Percentiles rank a stretch among this genome's conserved stretches.
Evolutionary conservation across 768 basidiomycete genomes (phyloP).

Genomic region (Dentipellis fragilis): DNA sequence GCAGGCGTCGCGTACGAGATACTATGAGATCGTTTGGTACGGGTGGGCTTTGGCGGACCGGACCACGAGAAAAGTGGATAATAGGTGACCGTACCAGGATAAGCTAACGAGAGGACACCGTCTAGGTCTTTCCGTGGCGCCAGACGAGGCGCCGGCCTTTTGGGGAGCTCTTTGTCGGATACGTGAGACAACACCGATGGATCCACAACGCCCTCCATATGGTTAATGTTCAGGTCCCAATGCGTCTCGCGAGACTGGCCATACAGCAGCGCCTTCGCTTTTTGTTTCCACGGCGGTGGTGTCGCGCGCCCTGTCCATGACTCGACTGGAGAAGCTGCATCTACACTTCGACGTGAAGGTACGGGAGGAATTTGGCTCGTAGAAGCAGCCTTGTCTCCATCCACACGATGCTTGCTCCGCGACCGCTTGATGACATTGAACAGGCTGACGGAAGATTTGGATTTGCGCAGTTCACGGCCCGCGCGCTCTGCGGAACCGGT

Average conservation of each 20-base stretch:
- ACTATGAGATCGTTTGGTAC: neutral
- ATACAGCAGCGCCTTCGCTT: neutral
- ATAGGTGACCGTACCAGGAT: neutral
- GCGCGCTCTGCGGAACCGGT: slow-evolving; percentile 20
- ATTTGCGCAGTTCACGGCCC: slow-evolving; percentile 31
- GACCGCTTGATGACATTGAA: slow-evolving; percentile 31
- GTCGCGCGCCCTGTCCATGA: neutral
- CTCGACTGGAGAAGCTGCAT: neutral
- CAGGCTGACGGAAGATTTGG: slow-evolving; percentile 35
- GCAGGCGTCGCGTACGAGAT: slow-evolving; percentile 13
- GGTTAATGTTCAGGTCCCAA: neutral
- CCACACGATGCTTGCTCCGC: slow-evolving; percentile 29
- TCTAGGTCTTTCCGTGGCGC: neutral
- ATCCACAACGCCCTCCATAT: neutral
- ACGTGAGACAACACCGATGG: neutral
- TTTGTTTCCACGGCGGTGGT: neutral
- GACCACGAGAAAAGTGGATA: neutral
- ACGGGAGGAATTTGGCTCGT: slow-evolving; percentile 13
- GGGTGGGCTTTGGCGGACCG: neutral
- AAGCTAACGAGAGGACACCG: neutral
- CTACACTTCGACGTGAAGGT: slow-evolving; percentile 3
- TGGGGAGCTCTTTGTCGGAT: neutral
- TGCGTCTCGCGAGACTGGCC: neutral
- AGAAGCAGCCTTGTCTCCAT: slow-evolving; percentile 23
- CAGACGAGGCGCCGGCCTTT: neutral